Evolutionary conservation across 768 basidiomycete genomes (phyloP), one percentile per base, ranked within the genome.

Genomic region (Termitomyces sp.): DNA sequence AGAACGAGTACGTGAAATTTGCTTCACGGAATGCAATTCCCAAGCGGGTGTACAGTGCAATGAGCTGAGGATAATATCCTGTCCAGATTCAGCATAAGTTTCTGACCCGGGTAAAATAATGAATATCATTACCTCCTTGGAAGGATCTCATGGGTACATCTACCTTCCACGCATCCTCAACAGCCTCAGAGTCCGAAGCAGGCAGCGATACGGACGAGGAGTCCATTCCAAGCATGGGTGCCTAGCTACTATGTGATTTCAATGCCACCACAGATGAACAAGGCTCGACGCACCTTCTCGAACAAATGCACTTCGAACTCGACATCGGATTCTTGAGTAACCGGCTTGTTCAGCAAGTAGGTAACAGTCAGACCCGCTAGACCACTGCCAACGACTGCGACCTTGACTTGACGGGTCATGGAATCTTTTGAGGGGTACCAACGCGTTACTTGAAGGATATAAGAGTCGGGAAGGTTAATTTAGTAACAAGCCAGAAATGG

Each of bases 61-160:
- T 85, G n/a, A 92, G 75, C 45, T 83, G 80, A 0, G 81, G 81
- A 68, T 92, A 91, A 69, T 91, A 91, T 0, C 90, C 89, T 88
- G 58, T 53, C 56, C 24, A 32, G 18, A 2, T 52, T 13, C 26
- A 50, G 6, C 46, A 26, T 45, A 36, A 39, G 5, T 34, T 14
- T 32, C 12, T 39, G 27, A 14, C 20, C n/a, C 3, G 45, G 27
- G 32, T 10, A 37, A 37, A 37, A 20, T n/a, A 14, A 36, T 6
- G 4, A 36, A 27, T 20, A 26, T 16, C 63, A 81, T 51, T 55
- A 86, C 88, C 88, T 73, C 85, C 86, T 77, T 92, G 89, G 66
- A 92, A 91, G 1, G 85, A 85, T 40, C 90, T 74, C 90, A 92
- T 92, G 0, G 90, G 90, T 0, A 91, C 89, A 66, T 92, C 89